Evolutionary conservation across 768 basidiomycete genomes (phyloP).

Genomic region (Phlebiopsis gigantea): DNA sequence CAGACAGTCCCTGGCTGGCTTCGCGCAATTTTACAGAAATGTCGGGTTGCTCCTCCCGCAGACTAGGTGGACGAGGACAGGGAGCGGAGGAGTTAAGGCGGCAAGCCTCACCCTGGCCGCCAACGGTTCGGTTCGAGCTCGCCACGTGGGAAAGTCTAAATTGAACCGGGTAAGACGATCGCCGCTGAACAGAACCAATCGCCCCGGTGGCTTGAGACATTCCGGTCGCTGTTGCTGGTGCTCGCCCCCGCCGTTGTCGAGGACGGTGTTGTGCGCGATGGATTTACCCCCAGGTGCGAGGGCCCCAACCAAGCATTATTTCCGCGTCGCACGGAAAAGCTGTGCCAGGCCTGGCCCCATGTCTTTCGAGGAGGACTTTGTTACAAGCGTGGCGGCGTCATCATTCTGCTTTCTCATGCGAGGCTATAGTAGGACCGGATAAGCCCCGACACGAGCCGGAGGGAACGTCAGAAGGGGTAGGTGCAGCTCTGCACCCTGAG

Average conservation of each 20-base stretch:
- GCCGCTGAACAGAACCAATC: background rate
- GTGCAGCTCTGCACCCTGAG: background rate
- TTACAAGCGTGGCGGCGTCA: background rate
- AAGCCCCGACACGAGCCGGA: constrained; percentile 3
- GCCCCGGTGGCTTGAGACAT: background rate
- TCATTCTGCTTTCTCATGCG: constrained; percentile 6
- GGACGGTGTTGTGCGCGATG: background rate
- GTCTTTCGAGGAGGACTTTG: background rate
- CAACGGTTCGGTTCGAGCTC: background rate
- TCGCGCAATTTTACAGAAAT: background rate
- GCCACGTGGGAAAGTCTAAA: background rate
- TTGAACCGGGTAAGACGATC: background rate
- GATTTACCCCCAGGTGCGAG: too few relatives aligned
- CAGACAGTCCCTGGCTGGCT: background rate
- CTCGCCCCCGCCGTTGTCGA: background rate
- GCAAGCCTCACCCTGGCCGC: background rate
- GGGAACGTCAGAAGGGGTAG: background rate
- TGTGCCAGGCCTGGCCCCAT: background rate
- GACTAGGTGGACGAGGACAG: background rate
- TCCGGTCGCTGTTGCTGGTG: background rate
- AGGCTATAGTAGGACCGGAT: constrained; percentile 1
- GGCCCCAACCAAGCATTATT: background rate
- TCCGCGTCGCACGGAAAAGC: background rate
- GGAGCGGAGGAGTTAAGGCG: background rate
- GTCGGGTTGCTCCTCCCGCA: background rate